Evolutionary conservation across 495 filamentous ascomycete genomes (phyloP).

Genomic region (Neurospora tetraspora): DNA sequence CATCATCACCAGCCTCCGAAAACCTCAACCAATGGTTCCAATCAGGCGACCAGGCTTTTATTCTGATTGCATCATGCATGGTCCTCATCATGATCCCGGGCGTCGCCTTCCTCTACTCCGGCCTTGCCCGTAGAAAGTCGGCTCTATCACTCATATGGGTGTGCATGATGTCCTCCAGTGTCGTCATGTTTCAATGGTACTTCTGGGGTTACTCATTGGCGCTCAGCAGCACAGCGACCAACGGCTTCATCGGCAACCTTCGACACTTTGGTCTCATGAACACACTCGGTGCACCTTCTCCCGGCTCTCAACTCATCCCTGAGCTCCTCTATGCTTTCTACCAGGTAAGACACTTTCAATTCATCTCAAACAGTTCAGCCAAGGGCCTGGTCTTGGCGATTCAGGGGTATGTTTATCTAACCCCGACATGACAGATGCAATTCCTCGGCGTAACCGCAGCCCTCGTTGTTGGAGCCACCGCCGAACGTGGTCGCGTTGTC

Average conservation of each 20-base stretch:
- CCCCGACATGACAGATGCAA: slow-evolving; percentile 58
- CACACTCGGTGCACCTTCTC: slow-evolving; percentile 70
- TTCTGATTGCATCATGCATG: slow-evolving; percentile 87
- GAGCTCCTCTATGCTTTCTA: slow-evolving; percentile 89
- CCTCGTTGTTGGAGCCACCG: slow-evolving; percentile 84
- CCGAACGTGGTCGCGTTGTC: slow-evolving; percentile 86
- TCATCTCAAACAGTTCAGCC: background rate
- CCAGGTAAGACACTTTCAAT: slow-evolving; percentile 42
- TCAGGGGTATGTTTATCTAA: slow-evolving; percentile 4
- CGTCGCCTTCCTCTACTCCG: slow-evolving; percentile 98
- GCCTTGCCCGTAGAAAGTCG: slow-evolving; percentile 89
- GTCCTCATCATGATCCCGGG: slow-evolving; percentile 92
- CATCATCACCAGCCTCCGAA: slow-evolving; percentile 42
- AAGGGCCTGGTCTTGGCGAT: background rate
- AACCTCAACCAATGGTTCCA: slow-evolving; percentile 83
- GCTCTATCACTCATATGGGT: slow-evolving; percentile 95
- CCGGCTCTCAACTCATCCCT: slow-evolving; percentile 69
- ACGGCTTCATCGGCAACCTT: slow-evolving; percentile 75
- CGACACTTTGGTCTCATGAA: slow-evolving; percentile 76
- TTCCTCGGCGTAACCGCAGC: slow-evolving; percentile 90
- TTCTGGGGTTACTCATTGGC: slow-evolving; percentile 97
- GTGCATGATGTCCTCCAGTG: slow-evolving; percentile 76
- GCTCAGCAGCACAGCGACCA: slow-evolving; percentile 76
- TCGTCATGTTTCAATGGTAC: slow-evolving; percentile 96
- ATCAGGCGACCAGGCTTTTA: slow-evolving; percentile 63